Evolutionary conservation across 176 grass and related monocot genomes (phyloP), one percentile per base, ranked within the genome.

Genomic region (Carex myosuroides): DNA sequence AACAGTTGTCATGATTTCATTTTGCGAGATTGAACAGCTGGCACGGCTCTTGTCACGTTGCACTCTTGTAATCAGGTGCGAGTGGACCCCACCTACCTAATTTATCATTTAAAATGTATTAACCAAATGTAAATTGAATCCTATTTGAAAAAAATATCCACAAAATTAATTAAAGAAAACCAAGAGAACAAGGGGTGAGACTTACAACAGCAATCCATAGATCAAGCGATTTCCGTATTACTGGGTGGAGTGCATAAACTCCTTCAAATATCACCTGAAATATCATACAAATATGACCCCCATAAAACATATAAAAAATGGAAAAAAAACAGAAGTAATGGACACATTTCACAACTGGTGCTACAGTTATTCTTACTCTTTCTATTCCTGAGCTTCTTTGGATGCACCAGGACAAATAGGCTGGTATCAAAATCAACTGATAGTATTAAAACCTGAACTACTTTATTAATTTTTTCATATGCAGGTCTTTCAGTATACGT

Each of bases 121-220:
- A 69, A 37, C 50, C 16, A 62, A 80, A 54, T 80, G 57, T 53
- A 42, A 86, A 81, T 70, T 50, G 39, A 71, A 78, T 85, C 20
- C 69, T 79, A 20, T 68, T 79, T 26, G 1, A 79, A 70, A 87
- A 87, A 44, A 77, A 80, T 60, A 18, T 24, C 39, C 35, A n/a
- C 50, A 87, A 54, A 26, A 14, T 26, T 53, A 85, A 33, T 26
- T 53, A 85, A 33, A 91, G 60, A 84, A 71, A 4, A 63, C 81
- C 37, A 87, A 88, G 42, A 46, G 56, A 63, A 39, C 32, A 53
- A 67, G 67, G 39, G 14, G 61, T 84, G 29, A 88, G 86, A 81
- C 95, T 92, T 93, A 98, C 95, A 88, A 98, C 95, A 91, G 91
- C 95, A 93, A 98, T 95, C 95, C 95, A 93, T 64, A 98, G 88